These are phyloP conservation scores for Tephrocybe rancida DNA, from an alignment of 768 basidiomycete genomes.

Conservation along the genomic window DNA sequence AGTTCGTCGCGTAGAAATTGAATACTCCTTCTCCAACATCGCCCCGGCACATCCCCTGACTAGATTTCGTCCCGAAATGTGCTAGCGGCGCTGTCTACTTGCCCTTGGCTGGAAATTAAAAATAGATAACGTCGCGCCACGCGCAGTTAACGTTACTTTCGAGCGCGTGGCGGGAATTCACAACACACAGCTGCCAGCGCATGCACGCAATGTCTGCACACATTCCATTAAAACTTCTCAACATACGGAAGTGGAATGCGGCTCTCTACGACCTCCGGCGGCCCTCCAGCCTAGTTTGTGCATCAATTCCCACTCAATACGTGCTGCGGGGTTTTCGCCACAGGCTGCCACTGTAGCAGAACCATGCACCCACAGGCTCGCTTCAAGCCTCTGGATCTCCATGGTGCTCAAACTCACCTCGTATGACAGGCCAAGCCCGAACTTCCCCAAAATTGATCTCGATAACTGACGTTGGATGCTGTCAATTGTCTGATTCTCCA, in stretches of 20 bases:
- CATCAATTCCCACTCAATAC: slow-evolving; percentile 10
- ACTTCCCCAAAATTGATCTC: not conserved
- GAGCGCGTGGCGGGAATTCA: no score
- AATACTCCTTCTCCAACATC: not conserved
- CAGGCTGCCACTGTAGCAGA: slow-evolving; percentile 15
- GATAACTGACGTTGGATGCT: not conserved
- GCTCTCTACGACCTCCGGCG: not conserved
- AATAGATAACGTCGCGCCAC: not conserved
- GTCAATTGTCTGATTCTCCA: not conserved
- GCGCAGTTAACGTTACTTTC: not conserved
- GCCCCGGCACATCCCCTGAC: not conserved
- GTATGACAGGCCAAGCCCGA: not conserved
- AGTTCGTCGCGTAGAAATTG: not conserved
- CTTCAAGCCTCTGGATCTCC: not conserved
- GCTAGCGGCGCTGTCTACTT: no score
- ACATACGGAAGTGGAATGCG: not conserved
- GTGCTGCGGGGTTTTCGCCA: slow-evolving; percentile 26
- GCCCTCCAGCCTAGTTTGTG: not conserved
- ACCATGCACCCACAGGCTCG: not conserved
- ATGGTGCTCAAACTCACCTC: not conserved
- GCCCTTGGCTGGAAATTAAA: no score
- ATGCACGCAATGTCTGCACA: not conserved
- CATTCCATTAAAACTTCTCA: not conserved
- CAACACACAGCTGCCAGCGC: not conserved
- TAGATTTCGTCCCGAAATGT: no score